Evolutionary conservation across 1,284 basidiomycete genomes (phyloP), one percentile per base, ranked within the genome.

Genomic region (Melampsora americana): DNA sequence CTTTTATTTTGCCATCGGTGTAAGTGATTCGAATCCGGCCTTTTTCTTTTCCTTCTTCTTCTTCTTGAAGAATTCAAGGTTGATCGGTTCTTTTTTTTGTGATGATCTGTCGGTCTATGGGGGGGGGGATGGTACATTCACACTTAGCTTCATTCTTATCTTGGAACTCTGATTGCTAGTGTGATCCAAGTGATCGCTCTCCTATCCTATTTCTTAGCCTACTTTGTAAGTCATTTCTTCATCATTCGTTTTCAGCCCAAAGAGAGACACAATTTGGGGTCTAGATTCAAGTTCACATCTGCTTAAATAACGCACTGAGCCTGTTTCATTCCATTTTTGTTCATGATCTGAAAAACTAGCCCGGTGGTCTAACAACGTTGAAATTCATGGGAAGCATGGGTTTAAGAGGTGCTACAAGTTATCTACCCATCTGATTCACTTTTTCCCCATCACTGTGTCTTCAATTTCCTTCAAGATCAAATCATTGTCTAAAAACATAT

Each of bases 1-100:
- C 0, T 86, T 96, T 16, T 95, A 92, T 83, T 95, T 95, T 82
- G 89, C 93, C 0, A 86, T 96, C 64, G 91, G 89, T 26, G 92
- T 93, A 82, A 80, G 90, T 82, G 20, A 5, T 71, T 28, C 30
- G n/a, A n/a, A n/a, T n/a, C n/a, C n/a, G n/a, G n/a, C n/a, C n/a
- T n/a, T n/a, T n/a, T n/a, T n/a, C n/a, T n/a, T n/a, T n/a, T n/a
- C n/a, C n/a, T n/a, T n/a, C n/a, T n/a, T 62, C 18, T 44, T 9
- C 28, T 50, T 66, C 66, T 60, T 50, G 39, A 23, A 26, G 35
- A 35, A 23, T 1, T 35, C 35, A 16, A 35, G 28, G 35, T 23
- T 28, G 61, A 77, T 59, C 14, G 46, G 48, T 69, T 48, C 60
- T 46, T 1, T 26, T 1, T 46, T 23, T 60, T 64, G 32, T 69